These are phyloP conservation scores for Puccinellia tenuiflora DNA, from an alignment of 176 grass and related monocot species.

Conservation along the genomic window DNA sequence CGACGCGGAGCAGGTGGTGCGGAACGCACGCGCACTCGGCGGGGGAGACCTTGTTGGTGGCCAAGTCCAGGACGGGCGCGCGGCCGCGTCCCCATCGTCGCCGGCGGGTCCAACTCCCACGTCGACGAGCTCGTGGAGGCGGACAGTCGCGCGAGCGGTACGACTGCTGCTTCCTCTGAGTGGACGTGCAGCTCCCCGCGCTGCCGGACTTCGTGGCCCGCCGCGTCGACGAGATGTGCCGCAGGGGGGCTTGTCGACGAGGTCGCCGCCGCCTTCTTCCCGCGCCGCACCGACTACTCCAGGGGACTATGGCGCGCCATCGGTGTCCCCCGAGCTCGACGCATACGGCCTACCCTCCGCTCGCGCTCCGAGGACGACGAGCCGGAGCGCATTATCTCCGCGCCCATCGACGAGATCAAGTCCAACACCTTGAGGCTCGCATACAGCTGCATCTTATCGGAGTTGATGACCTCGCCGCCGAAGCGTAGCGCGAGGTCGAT, in stretches of 20 bases:
- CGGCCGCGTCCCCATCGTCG: conserved; percentile 56
- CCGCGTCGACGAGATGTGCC: conserved; percentile 77
- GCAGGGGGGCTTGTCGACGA: conserved; percentile 65
- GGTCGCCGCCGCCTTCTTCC: conserved; percentile 54
- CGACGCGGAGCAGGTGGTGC: conserved; percentile 73
- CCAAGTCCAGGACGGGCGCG: conserved; percentile 53
- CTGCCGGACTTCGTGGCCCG: conserved; percentile 51
- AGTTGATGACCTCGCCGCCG: conserved; percentile 75
- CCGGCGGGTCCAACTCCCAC: conserved; percentile 86
- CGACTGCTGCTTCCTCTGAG: conserved; percentile 85
- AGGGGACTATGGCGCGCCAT: conserved; percentile 71
- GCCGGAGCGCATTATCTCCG: conserved; percentile 30
- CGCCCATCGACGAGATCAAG: conserved; percentile 74
- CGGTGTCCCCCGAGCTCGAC: conserved; percentile 83
- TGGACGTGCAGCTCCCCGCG: conserved; percentile 61
- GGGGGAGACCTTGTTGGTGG: conserved; percentile 70
- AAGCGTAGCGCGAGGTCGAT: conserved; percentile 64
- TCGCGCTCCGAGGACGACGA: conserved; percentile 27
- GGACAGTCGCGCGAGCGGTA: conserved; percentile 38
- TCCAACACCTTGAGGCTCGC: conserved; percentile 60
- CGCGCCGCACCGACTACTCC: conserved; percentile 56
- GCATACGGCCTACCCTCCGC: conserved; percentile 53
- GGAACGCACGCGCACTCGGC: conserved; percentile 54
- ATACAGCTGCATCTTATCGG: conserved; percentile 85
- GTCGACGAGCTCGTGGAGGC: conserved; percentile 78